phyloP scores from a whole-genome alignment of 306 rosid genomes.

The Arachis hypogaea region DNA sequence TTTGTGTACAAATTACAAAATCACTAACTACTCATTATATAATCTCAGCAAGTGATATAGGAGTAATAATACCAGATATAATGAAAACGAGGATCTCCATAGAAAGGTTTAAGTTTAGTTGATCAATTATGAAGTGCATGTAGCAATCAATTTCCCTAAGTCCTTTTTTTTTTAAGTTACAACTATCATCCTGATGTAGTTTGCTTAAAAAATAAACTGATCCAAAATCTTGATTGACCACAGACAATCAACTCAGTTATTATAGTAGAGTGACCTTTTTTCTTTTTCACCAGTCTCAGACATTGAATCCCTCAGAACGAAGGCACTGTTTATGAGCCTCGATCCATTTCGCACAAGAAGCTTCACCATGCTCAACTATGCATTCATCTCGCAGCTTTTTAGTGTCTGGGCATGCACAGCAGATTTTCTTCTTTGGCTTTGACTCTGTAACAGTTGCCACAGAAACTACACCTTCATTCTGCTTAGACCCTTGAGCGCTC shows the following conservation, averaged over 20 bases:
- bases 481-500: conserved; percentile 41
- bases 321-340: conserved; percentile 87
- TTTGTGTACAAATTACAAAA: background rate
- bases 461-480: conserved; percentile 33
- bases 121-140: conserved; percentile 30
- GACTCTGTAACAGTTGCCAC: conserved; percentile 41
- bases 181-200: conserved; percentile 26
- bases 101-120: too few relatives aligned
- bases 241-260: conserved; percentile 6
- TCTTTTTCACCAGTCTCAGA: conserved; percentile 46
- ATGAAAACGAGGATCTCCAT: too few relatives aligned
- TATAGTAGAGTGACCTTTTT: background rate
- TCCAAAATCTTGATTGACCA: conserved; percentile 31
- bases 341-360: conserved; percentile 80
- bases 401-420: conserved; percentile 86
- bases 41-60: too few relatives aligned
- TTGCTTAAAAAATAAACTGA: conserved; percentile 22
- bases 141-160: conserved; percentile 33
- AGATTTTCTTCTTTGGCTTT: conserved; percentile 82
- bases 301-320: conserved; percentile 83
- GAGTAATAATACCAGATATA: too few relatives aligned
- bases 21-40: background rate
- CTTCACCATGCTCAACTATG: conserved; percentile 88
- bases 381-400: conserved; percentile 87
- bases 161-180: conserved; percentile 45